Base-by-base conservation (phyloP, 2,329 filamentous ascomycete genomes). In the Arachnopeziza araneosa region DNA sequence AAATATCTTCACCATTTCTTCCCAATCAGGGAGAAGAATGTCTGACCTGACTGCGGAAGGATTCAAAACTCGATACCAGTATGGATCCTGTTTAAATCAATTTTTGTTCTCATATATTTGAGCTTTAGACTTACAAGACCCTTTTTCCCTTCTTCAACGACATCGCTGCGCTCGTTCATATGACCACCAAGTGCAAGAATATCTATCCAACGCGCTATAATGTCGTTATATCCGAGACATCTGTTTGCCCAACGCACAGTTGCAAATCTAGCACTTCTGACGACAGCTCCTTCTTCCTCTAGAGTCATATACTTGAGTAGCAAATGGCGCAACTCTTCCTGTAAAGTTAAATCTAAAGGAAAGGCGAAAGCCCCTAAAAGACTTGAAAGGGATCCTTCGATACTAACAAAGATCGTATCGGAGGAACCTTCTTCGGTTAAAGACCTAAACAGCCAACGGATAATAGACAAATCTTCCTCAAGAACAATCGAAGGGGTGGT, bases 231-330 rank as follows among this genome's bases (percentile, higher is more conserved):
- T 0, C 88, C 84, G 5, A 99, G 78, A 69, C 91, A 96, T 55
- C 90, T 83, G 71, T 98, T 98, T 12, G 91, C 91, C 80, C 93
- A 97, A 60, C 95, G 90, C 8, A 95, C 87, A 24, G 88, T 88
- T 22, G 91, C 88, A 74, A 93, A 95, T 8, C 90, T 85, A 36
- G 89, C 89, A 68, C 89, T 93, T 66, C 88, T 82, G n/a, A 86
- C 77, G 19, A 83, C 77, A n/a, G 78, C 76, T 1, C 72, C 68
- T 6, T 76, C 75, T 19, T 83, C 79, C 0, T 77, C 68, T 0
- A 83, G 76, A 52, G 76, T 77, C 81, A 91, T 90, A 66, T 91
- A 88, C 26, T 81, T 80, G 9, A 92, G 76, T 9, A 96, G 79
- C 56, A 95, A 80, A 14, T 79, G 60, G 48, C 71, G 68, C 30